These are phyloP conservation scores for Ceratocystis alfenasii DNA, from an alignment of 2,329 filamentous ascomycete species.

Conservation along the genomic window DNA sequence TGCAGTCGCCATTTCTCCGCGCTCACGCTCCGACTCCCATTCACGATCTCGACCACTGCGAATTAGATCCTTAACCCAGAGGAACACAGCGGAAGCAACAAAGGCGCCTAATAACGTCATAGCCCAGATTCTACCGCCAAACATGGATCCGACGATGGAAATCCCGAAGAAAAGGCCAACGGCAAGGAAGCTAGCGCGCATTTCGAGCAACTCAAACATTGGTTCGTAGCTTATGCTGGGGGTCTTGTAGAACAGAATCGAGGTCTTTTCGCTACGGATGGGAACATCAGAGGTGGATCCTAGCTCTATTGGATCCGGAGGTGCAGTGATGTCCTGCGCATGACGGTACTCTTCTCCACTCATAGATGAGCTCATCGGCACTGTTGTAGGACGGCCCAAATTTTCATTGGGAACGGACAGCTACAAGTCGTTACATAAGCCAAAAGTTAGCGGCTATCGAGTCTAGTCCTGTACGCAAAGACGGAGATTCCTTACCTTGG, in stretches of 20 bases:
- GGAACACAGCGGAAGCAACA: constrained; percentile 64
- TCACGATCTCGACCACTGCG: constrained; percentile 70
- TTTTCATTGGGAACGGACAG: constrained; percentile 85
- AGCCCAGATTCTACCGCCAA: constrained; percentile 66
- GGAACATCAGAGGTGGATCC: constrained; percentile 87
- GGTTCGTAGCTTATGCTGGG: constrained; percentile 82
- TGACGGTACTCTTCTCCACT: constrained; percentile 68
- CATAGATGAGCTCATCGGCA: constrained; percentile 59
- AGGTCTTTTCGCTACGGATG: constrained; percentile 92
- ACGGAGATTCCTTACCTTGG: constrained; percentile 39
- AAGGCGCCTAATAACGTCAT: constrained; percentile 62
- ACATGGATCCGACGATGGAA: constrained; percentile 62
- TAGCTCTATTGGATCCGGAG: constrained; percentile 71
- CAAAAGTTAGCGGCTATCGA: background rate
- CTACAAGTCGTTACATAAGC: constrained; percentile 30
- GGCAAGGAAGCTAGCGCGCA: constrained; percentile 58
- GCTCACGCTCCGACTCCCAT: constrained; percentile 76
- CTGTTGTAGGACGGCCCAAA: constrained; percentile 58
- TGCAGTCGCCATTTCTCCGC: constrained; percentile 72
- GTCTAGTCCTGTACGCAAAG: too few species aligned
- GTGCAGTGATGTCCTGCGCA: constrained; percentile 80
- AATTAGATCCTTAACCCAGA: constrained; percentile 84
- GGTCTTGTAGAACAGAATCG: constrained; percentile 89
- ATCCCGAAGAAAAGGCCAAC: constrained; percentile 60
- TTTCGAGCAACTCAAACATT: constrained; percentile 67